A percentile compares a stretch with the other conserved stretches of the same genome.
These are phyloP conservation scores for Thelonectria discophora DNA, from an alignment of 2,329 filamentous ascomycete genomes.

Conservation along the genomic window DNA sequence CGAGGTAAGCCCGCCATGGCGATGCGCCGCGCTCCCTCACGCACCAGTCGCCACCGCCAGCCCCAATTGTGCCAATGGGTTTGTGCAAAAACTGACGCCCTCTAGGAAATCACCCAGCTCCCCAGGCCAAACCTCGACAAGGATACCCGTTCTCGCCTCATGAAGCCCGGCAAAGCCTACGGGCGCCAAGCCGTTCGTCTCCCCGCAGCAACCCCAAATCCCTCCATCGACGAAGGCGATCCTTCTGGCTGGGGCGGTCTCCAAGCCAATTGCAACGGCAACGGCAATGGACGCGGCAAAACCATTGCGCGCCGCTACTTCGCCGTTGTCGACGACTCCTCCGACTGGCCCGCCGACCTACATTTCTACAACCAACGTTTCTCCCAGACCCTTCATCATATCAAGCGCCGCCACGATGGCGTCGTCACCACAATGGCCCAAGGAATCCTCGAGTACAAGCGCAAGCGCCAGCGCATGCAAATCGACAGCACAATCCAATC, in stretches of 20 bases:
- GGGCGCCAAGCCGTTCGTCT: conserved; percentile 73
- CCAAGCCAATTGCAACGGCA: conserved; percentile 57
- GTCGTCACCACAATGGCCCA: conserved; percentile 98
- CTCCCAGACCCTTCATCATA: conserved; percentile 85
- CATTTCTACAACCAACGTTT: conserved; percentile 95
- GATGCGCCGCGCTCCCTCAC: conserved; percentile 9
- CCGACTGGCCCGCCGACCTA: conserved; percentile 92
- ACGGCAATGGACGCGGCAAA: conserved; percentile 56
- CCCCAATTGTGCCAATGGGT: background rate
- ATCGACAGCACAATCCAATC: conserved; percentile 98
- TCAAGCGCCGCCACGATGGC: conserved; percentile 95
- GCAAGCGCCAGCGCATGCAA: conserved; percentile 94
- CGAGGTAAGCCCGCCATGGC: conserved; percentile 69
- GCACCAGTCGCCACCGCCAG: background rate
- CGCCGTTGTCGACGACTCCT: conserved; percentile 85
- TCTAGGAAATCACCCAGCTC: conserved; percentile 88
- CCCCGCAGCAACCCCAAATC: conserved; percentile 86
- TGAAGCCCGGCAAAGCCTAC: conserved; percentile 67
- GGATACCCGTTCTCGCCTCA: conserved; percentile 81
- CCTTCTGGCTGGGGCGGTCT: conserved; percentile 69
- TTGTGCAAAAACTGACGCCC: conserved; percentile 23
- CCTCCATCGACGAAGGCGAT: conserved; percentile 85
- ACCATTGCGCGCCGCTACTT: conserved; percentile 75
- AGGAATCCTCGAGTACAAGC: conserved; percentile 98
- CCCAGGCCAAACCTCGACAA: conserved; percentile 78